Evolutionary conservation across 495 filamentous ascomycete genomes (phyloP).

Genomic region (Xylaria venustula): DNA sequence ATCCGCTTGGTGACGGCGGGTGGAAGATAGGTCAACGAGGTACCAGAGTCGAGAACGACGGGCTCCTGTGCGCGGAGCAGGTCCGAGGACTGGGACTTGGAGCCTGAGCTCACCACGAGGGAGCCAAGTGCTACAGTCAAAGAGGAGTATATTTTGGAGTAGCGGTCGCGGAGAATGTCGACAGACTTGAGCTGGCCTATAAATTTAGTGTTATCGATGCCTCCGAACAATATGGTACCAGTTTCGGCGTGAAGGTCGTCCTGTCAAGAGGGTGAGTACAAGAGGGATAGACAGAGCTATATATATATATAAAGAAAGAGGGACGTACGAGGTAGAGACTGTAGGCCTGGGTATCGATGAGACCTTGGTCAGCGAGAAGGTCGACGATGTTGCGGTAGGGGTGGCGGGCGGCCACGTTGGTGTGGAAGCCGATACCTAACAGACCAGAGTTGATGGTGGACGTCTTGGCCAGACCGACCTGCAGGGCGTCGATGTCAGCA

Average conservation of each 20-base stretch:
- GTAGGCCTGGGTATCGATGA: constrained; percentile 81
- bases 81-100: constrained; percentile 30
- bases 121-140: constrained; percentile 39
- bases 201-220: constrained; percentile 84
- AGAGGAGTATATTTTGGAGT: constrained; percentile 29
- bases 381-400: constrained; percentile 79
- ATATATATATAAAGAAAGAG: background rate
- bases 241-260: constrained; percentile 58
- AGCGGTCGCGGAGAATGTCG: constrained; percentile 55
- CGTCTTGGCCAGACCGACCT: constrained; percentile 78
- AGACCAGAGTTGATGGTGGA: constrained; percentile 72
- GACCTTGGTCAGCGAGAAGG: constrained; percentile 62
- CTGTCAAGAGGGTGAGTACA: too few relatives aligned
- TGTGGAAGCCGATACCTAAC: constrained; percentile 82
- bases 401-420: constrained; percentile 65
- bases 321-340: constrained; percentile 67
- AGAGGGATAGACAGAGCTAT: too few relatives aligned
- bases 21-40: constrained; percentile 77
- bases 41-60: constrained; percentile 86
- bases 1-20: constrained; percentile 56
- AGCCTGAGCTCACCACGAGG: constrained; percentile 28
- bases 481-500: constrained; percentile 60
- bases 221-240: constrained; percentile 87
- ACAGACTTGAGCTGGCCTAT: constrained; percentile 68
- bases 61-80: constrained; percentile 33